Evolutionary conservation across 1,284 basidiomycete species (phyloP), one percentile per base, ranked within the genome.

Genomic region (Phlebopus sp.): DNA sequence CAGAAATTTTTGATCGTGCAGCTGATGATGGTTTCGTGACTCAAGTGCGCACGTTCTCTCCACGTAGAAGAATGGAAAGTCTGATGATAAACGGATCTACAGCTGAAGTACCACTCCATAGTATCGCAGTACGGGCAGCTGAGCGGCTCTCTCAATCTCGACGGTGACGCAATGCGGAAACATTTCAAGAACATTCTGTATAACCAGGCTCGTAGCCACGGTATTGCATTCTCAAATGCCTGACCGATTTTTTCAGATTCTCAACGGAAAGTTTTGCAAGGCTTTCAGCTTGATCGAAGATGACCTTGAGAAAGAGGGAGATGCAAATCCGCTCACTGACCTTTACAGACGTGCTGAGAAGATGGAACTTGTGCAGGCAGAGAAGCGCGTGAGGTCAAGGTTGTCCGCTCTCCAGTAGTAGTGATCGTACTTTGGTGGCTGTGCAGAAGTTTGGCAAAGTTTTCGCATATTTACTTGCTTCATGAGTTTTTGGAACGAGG

Each of bases 1-100:
- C 82, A n/a, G 82, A 83, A 54, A 82, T 84, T 38, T 84, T 84
- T 59, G 81, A 84, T 60, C 70, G 79, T 23, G 81, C 82, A 7
- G 81, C 81, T 2, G 81, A 84, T 52, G 81, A 83, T 37, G 82
- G 82, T 14, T 82, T 84, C 60, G 76, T 83, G 45, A 62, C 60
- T 19, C 81, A 82, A 67, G 79, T 74, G 45, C 29, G 53, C 47
- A 11, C 14, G 31, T 31, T 30, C 13, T 25, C 19, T 25, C 14
- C n/a, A 10, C 18, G 5, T 8, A 19, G 5, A 37, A 37, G 18
- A 30, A 5, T 37, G 10, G 8, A 29, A 29, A 29, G 27, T 29
- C 27, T 2, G 10, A 29, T 46, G 21, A 35, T 31, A 32, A 18
- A 44, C 35, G 17, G n/a, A 36, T 47, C 46, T 54, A 42, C 54